These are phyloP conservation scores for Venturiaceae sp. DNA, from an alignment of 2,329 filamentous ascomycete genomes.

Conservation along the genomic window DNA sequence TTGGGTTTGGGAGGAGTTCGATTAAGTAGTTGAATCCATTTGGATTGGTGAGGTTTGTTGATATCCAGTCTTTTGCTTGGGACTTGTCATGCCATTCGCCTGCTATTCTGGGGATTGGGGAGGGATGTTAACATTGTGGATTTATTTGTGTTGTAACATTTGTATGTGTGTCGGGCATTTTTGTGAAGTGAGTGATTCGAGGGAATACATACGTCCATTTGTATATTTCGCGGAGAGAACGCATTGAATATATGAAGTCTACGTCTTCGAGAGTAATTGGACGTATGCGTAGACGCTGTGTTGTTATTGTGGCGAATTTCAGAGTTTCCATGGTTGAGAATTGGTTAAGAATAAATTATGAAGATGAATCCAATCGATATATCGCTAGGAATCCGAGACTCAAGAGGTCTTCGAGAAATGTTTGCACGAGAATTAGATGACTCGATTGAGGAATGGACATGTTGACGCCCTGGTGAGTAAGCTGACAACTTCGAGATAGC, in stretches of 20 bases:
- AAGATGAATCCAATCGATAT: too few species aligned
- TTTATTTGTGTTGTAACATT: too few species aligned
- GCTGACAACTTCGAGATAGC: too few species aligned
- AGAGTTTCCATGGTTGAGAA: neutral
- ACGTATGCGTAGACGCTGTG: neutral
- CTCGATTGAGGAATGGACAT: too few species aligned
- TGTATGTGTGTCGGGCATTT: too few species aligned
- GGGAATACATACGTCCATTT: conserved; percentile 3
- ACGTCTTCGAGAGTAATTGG: neutral
- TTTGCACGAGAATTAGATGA: too few species aligned
- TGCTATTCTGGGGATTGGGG: neutral
- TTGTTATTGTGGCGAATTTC: neutral
- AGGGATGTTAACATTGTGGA: neutral
- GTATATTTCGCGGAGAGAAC: neutral
- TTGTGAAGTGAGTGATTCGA: too few species aligned
- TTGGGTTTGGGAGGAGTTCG: conserved; percentile 34
- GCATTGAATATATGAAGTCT: neutral
- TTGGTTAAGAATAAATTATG: too few species aligned
- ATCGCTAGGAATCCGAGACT: too few species aligned
- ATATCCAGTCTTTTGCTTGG: conserved; percentile 22
- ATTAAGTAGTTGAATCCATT: conserved; percentile 50
- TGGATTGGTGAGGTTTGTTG: conserved; percentile 20
- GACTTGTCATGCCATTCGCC: neutral
- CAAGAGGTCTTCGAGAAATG: too few species aligned
- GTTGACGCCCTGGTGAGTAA: too few species aligned